Conservation (phyloP, 1,284 basidiomycete genomes). For the Apiotrichum akiyoshidainum region DNA sequence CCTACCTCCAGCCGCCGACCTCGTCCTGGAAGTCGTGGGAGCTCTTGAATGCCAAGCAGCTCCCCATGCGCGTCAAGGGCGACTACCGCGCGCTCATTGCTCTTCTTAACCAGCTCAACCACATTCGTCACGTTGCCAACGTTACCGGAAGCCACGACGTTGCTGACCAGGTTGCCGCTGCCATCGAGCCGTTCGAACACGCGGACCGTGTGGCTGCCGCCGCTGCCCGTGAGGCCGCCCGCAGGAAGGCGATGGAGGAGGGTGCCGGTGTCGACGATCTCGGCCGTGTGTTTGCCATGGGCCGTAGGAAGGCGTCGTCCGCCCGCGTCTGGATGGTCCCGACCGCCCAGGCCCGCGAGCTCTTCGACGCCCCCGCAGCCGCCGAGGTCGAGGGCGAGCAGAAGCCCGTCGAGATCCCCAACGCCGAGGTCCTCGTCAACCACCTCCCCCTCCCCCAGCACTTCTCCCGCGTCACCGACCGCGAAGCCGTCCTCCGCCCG, state of each 20-base stretch:
- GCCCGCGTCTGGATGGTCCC: slow-evolving; percentile 93
- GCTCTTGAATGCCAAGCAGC: neutral
- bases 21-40: slow-evolving; percentile 64
- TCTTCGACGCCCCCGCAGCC: neutral
- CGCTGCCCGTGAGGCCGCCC: slow-evolving; percentile 1
- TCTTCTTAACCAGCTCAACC: slow-evolving; percentile 68
- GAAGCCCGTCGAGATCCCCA: slow-evolving; percentile 44
- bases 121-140: slow-evolving; percentile 66
- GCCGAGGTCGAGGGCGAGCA: neutral
- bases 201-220: slow-evolving; percentile 4
- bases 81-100: slow-evolving; percentile 68
- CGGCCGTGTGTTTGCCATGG: slow-evolving; percentile 76
- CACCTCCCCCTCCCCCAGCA: slow-evolving; percentile 71
- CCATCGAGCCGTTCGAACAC: slow-evolving; percentile 66
- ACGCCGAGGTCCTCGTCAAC: slow-evolving; percentile 73
- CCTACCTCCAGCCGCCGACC: slow-evolving; percentile 59
- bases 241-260: slow-evolving; percentile 51
- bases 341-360: slow-evolving; percentile 50
- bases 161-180: slow-evolving; percentile 56
- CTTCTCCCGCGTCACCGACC: slow-evolving; percentile 72
- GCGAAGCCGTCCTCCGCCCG: slow-evolving; percentile 76
- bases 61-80: slow-evolving; percentile 66
- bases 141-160: slow-evolving; percentile 64
- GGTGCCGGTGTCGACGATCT: slow-evolving; percentile 62
- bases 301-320: slow-evolving; percentile 78